Evolutionary conservation across 345 rosid genomes (phyloP), one percentile per base, ranked within the genome.

Genomic region (Gossypium anomalum): DNA sequence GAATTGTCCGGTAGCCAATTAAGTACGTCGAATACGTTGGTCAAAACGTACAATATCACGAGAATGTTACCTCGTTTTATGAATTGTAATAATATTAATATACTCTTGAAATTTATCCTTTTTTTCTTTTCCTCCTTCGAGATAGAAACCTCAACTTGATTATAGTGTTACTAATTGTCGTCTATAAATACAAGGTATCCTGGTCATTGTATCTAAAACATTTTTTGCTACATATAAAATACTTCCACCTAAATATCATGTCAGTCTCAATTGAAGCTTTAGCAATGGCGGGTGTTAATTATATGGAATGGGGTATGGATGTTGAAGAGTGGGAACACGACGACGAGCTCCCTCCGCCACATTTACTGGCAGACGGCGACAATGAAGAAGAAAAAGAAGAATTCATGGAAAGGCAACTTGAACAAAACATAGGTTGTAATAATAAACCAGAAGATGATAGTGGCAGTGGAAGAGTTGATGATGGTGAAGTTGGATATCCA

Each of bases 251-350:
- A 57, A 9, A n/a, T 43, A 25, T 15, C 76, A 74, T 74, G 76
- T 29, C 61, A 9, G 9, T 63, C 63, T 13, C 76, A 0, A 17
- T 74, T 2, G 76, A 74, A 74, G 70, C 70, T 74, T 49, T 74
- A 19, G 76, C 76, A 74, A 63, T 74, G 76, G 76, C 76, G 70
- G 61, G 70, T 15, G 76, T 38, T n/a, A 68, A 73, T 73, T 60
- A 60, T 27, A 4, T 45, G 7, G 76, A 73, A 25, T 73, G 58
- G 67, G 76, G 17, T 4, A 2, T 71, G 12, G 9, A 71, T 57
- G 2, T 71, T 38, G 62, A 61, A 17, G 53, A 73, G 10, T 58
- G 58, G 70, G 76, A 74, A 19, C 38, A 56, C n/a, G 27, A 25
- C 3, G n/a, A 48, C 17, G 70, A 29, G 76, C 76, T 16, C 16